These are phyloP conservation scores for Claviceps spartinae DNA, from an alignment of 2,329 filamentous ascomycete species.

Conservation along the genomic window DNA sequence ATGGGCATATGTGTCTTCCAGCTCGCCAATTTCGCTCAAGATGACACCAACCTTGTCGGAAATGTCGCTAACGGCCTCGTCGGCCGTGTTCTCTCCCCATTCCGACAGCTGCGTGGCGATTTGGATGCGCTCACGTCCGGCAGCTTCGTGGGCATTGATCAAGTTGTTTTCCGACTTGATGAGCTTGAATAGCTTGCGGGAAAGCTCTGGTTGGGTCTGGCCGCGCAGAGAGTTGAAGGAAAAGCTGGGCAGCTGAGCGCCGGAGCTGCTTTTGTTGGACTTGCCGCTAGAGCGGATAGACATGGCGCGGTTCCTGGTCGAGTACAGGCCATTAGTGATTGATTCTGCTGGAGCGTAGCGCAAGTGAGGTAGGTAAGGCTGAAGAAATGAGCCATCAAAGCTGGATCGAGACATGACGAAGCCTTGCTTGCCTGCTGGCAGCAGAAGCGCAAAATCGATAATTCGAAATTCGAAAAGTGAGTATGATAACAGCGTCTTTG, in stretches of 20 bases:
- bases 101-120: slow-evolving; percentile 88
- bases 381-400: slow-evolving; percentile 16
- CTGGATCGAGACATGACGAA: slow-evolving; percentile 19
- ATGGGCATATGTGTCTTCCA: slow-evolving; percentile 80
- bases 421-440: background rate
- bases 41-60: slow-evolving; percentile 93
- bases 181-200: slow-evolving; percentile 75
- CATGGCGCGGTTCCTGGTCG: slow-evolving; percentile 54
- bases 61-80: slow-evolving; percentile 77
- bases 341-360: slow-evolving; percentile 10
- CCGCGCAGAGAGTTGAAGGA: slow-evolving; percentile 78
- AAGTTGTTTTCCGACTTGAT: slow-evolving; percentile 93
- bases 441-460: background rate
- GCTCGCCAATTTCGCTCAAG: slow-evolving; percentile 82
- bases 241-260: slow-evolving; percentile 49
- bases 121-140: slow-evolving; percentile 67
- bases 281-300: slow-evolving; percentile 59
- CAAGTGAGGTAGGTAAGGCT: slow-evolving; percentile 9
- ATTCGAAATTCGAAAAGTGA: background rate
- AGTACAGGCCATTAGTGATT: slow-evolving; percentile 14
- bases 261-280: slow-evolving; percentile 25
- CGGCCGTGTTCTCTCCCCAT: slow-evolving; percentile 86
- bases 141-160: slow-evolving; percentile 71
- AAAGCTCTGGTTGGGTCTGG: slow-evolving; percentile 73
- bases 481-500: background rate